Base-by-base conservation (phyloP, 129 eudicot genomes). In the Heracleum sosnowskyi region DNA sequence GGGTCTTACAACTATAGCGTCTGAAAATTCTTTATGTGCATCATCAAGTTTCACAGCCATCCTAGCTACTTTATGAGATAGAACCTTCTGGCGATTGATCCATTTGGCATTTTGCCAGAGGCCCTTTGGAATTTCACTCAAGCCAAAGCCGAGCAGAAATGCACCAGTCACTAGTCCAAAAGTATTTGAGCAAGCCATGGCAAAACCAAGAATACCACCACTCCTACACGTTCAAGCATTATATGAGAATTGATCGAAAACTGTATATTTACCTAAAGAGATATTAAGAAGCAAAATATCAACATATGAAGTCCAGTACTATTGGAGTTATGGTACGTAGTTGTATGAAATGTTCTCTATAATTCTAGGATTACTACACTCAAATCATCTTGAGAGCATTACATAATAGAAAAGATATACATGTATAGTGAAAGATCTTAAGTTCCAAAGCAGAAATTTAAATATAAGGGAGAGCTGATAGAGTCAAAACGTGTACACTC, bases 181-280 rank as follows among this genome's bases (percentile, higher is more conserved):
- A 44, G 98, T 93, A 86, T 93, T 93, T 46, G 98, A 91, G 89
- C 97, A 91, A 60, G 97, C 98, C 98, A 93, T 93, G 26, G 98
- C 98, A 77, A 88, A 91, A 73, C 96, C 98, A 57, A 88, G 88
- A 11, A 89, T 88, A 75, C 92, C 88, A 49, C 96, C 96, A 55
- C 86, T 70, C 98, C 98, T 93, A 81, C 77, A 87, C 1, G 81
- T 75, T 28, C 37, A 62, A 11, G 37, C 80, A 77, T 64, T 46
- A 71, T 42, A 77, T 80, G 17, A 60, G 37, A 79, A 46, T 15
- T 0, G 16, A 26, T n/a, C 34, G 29, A 40, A 53, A 55, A 73
- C 62, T 35, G 64, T 33, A 39, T 22, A 26, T 18, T 18, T 5
- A 73, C 29, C 76, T 24, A 47, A 53, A 20, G 46, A 1, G 36